phyloP scores from a whole-genome alignment of 345 rosid species.

The Pistacia vera region DNA sequence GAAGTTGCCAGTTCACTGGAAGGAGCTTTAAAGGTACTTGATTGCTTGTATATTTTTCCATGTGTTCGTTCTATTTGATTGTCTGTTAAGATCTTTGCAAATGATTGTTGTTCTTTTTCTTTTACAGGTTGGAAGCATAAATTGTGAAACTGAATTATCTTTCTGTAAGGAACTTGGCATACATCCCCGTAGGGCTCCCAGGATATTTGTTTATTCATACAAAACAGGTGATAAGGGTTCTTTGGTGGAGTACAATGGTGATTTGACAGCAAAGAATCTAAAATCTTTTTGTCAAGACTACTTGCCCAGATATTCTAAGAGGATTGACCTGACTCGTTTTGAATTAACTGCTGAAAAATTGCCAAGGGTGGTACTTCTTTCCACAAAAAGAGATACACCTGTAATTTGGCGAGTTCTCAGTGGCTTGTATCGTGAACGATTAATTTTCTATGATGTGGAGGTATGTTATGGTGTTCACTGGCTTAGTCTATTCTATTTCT shows the following conservation, averaged over 20 bases:
- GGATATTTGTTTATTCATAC: slow-evolving; percentile 68
- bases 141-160: slow-evolving; percentile 73
- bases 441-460: slow-evolving; percentile 67
- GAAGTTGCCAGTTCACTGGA: slow-evolving; percentile 65
- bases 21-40: slow-evolving; percentile 83
- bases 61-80: background rate
- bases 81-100: background rate
- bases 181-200: slow-evolving; percentile 54
- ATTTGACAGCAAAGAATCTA: slow-evolving; percentile 54
- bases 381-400: slow-evolving; percentile 85
- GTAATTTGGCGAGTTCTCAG: slow-evolving; percentile 90
- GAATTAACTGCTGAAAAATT: slow-evolving; percentile 35
- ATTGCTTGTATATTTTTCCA: background rate
- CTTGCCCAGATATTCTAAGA: slow-evolving; percentile 74
- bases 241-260: slow-evolving; percentile 74
- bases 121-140: slow-evolving; percentile 69
- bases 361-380: slow-evolving; percentile 75
- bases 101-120: slow-evolving; percentile 11
- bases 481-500: background rate
- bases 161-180: slow-evolving; percentile 70
- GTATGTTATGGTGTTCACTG: slow-evolving; percentile 36
- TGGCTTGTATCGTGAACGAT: slow-evolving; percentile 63
- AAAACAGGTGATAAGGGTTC: slow-evolving; percentile 54
- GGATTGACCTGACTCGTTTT: slow-evolving; percentile 46
- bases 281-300: slow-evolving; percentile 76